Percentiles rank a stretch among this genome's conserved stretches.
Evolutionary conservation across 1,284 basidiomycete species (phyloP).

Genomic region (Tylopilus sp.): DNA sequence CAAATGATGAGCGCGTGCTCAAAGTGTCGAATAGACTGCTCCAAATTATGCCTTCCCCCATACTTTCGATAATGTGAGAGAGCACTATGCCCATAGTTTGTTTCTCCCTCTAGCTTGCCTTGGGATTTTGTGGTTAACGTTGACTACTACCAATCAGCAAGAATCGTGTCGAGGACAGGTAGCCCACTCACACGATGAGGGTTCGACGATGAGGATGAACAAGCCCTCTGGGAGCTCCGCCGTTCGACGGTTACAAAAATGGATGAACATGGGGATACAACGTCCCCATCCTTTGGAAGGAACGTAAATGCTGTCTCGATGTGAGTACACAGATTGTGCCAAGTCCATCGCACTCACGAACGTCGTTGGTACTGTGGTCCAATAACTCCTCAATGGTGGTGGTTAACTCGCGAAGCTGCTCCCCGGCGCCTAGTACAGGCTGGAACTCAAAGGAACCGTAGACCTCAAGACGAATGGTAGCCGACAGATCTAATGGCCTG

Average conservation of each 20-base stretch:
- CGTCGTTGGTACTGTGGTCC: neutral
- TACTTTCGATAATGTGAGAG: neutral
- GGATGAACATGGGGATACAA: neutral
- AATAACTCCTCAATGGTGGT: neutral
- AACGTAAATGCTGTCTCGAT: neutral
- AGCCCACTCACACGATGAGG: neutral
- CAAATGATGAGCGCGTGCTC: neutral
- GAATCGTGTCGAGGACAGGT: neutral
- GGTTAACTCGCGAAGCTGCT: neutral
- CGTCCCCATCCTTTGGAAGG: neutral
- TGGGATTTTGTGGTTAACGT: neutral
- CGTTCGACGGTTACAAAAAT: neutral
- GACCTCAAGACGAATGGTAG: neutral
- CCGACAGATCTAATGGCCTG: neutral
- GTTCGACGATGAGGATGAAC: neutral
- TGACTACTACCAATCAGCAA: neutral
- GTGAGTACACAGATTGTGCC: neutral
- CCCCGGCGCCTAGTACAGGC: neutral
- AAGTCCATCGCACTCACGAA: neutral
- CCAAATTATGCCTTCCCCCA: neutral
- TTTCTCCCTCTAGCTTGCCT: neutral
- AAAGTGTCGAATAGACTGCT: neutral
- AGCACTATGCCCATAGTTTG: neutral
- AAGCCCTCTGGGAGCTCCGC: neutral
- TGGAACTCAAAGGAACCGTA: neutral